Base-by-base conservation (phyloP, 495 filamentous ascomycete species). In the Penicillium cataractarum region DNA sequence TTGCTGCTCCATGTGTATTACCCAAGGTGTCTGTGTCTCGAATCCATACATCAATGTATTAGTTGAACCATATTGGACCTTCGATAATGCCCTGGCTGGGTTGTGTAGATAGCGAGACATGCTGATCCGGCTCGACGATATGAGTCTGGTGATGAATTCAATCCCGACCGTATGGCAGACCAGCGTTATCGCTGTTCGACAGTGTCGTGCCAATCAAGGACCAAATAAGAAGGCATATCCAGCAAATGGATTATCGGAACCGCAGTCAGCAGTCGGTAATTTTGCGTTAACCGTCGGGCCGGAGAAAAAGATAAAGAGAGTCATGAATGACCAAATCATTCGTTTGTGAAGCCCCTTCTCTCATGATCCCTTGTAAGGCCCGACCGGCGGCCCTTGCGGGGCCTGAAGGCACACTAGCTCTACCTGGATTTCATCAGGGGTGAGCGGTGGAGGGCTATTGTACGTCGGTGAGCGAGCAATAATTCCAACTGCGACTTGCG, bases 361-460 rank as follows among this genome's bases (percentile, higher is more conserved):
- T 71, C 65, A 15, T 72, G 53, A 19, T 58, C 56, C 37, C 26
- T 55, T 64, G 6, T 65, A 65, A 24, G 65, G 58, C 27, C 65
- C 62, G 19, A 58, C 57, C 2, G 68, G 65, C 19, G 76, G 74
- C 9, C 72, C 74, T 58, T 74, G 67, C 17, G 76, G 76, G 24
- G 76, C 76, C 62, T 76, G 74, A 27, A 75, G 57, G 51, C 79
- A 81, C 13, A 76, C 72, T n/a, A 81, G 65, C 60, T 78, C 74
- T 46, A 76, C 59, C 46, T 76, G 69, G 9, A 80, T 70, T 42
- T 78, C 78, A n/a, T 77, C 64, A 2, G 65, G 67, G 29, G 60
- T 64, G 5, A 54, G 48, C 0, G 71, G 74, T 19, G 68, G 68
- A 5, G 57, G 26, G 24, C 67, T 71, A 22, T 73, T 65, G 49